Conservation (phyloP, 140 eudicot genomes). For the Anethum foeniculum region DNA sequence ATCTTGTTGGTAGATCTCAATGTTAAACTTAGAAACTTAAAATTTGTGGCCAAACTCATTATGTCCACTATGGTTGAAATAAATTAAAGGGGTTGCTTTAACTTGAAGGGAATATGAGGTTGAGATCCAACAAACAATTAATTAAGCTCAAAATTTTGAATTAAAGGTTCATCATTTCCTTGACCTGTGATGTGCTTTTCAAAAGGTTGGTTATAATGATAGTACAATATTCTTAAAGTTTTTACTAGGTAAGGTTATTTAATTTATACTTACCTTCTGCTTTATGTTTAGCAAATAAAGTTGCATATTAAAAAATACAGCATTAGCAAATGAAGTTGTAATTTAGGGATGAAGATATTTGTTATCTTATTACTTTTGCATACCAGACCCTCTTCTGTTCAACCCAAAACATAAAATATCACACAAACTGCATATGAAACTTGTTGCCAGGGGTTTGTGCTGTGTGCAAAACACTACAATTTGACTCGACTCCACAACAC, state of each 20-base stretch:
- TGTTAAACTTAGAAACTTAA: neutral
- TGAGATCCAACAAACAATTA: slow-evolving; percentile 8
- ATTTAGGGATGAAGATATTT: too few species aligned
- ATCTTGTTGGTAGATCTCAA: slow-evolving; percentile 7
- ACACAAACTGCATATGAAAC: too few species aligned
- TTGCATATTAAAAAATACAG: too few species aligned
- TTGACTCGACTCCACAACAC: too few species aligned
- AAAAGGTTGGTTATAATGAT: neutral
- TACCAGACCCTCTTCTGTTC: neutral
- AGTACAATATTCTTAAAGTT: neutral
- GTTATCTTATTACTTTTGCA: too few species aligned
- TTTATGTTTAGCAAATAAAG: too few species aligned
- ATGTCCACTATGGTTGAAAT: slow-evolving; percentile 1
- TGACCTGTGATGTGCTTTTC: neutral
- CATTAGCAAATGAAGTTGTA: too few species aligned
- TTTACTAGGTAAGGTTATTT: neutral
- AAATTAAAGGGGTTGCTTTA: neutral
- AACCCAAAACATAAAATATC: too few species aligned
- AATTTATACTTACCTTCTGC: too few species aligned
- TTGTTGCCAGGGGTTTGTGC: too few species aligned
- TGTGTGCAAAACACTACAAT: too few species aligned
- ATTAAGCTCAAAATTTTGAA: neutral
- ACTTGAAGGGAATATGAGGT: neutral
- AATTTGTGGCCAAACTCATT: slow-evolving; percentile 2
- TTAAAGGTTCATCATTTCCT: neutral